phyloP scores from a whole-genome alignment of 352 stramenopile species.

The Pythium oligandrum region DNA sequence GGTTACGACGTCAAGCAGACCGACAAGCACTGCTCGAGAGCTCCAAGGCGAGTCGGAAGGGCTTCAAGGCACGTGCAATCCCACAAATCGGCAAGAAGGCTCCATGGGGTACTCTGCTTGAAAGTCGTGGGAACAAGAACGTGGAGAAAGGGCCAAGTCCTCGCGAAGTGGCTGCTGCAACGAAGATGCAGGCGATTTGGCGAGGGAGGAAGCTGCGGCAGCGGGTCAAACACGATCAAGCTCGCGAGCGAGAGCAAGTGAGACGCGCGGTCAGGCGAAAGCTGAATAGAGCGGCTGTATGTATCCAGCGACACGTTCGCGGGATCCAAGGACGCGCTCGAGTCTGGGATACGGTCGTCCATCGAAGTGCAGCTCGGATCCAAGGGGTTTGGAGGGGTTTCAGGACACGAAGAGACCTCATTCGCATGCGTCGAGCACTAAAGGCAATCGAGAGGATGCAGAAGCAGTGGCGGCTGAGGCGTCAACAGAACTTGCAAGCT shows the following conservation, averaged over 20 bases:
- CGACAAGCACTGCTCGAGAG: conserved; percentile 20
- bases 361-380: conserved; percentile 34
- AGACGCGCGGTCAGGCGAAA: conserved; percentile 27
- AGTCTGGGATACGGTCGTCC: conserved; percentile 38
- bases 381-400: conserved; percentile 56
- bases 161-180: conserved; percentile 26
- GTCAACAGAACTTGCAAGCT: conserved; percentile 21
- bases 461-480: conserved; percentile 31
- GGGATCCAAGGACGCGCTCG: conserved; percentile 36
- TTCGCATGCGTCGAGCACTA: conserved; percentile 35
- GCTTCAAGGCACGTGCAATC: background rate
- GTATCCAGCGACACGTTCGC: conserved; percentile 56
- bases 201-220: conserved; percentile 32
- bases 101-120: too few species aligned
- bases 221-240: conserved; percentile 36
- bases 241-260: conserved; percentile 17
- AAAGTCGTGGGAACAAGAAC: too few species aligned
- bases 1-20: conserved; percentile 6
- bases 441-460: conserved; percentile 50
- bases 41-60: conserved; percentile 15
- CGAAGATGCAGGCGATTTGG: conserved; percentile 48
- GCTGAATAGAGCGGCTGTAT: conserved; percentile 29
- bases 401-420: conserved; percentile 32
- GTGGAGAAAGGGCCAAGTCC: background rate
- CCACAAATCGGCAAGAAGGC: conserved; percentile 9